Evolutionary conservation across 2,329 filamentous ascomycete genomes (phyloP).

Genomic region (Emergomyces africanus): DNA sequence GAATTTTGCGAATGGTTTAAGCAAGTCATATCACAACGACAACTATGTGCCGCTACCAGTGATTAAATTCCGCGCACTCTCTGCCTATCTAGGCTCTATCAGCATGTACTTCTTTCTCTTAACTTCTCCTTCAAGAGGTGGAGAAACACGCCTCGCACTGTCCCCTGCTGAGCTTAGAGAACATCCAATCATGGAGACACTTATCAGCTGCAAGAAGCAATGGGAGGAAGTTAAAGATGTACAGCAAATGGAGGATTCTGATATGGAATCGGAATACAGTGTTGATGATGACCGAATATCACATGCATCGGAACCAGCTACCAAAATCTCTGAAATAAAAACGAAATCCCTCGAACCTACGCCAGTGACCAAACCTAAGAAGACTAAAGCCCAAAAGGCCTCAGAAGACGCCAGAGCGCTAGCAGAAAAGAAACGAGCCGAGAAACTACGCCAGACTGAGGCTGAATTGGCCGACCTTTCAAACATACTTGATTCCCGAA

Average conservation of each 20-base stretch:
- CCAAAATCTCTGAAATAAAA: slow-evolving; percentile 4
- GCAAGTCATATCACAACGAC: slow-evolving; percentile 25
- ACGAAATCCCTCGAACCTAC: slow-evolving; percentile 7
- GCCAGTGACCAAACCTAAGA: slow-evolving; percentile 25
- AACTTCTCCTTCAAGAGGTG: slow-evolving; percentile 61
- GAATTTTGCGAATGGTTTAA: slow-evolving; percentile 18
- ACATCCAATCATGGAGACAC: slow-evolving; percentile 77
- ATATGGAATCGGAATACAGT: slow-evolving; percentile 11
- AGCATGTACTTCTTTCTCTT: slow-evolving; percentile 91
- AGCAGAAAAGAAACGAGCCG: slow-evolving; percentile 40
- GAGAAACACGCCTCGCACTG: slow-evolving; percentile 45
- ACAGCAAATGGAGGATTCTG: slow-evolving; percentile 35
- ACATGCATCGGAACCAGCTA: neutral
- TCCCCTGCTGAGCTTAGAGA: slow-evolving; percentile 71
- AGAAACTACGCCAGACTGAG: slow-evolving; percentile 45
- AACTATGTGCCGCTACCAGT: slow-evolving; percentile 41
- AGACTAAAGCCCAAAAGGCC: slow-evolving; percentile 37
- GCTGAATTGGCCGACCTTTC: slow-evolving; percentile 63
- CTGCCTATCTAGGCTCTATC: slow-evolving; percentile 74
- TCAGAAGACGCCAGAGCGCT: slow-evolving; percentile 42
- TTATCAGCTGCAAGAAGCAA: slow-evolving; percentile 65
- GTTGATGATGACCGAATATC: slow-evolving; percentile 11
- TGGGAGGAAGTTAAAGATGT: slow-evolving; percentile 66
- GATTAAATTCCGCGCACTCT: slow-evolving; percentile 66
- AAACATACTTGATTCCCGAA: slow-evolving; percentile 39